Percentiles rank a stretch among this genome's conserved stretches.
phyloP scores from a whole-genome alignment of 768 basidiomycete genomes.

The Tricholoma sp. region DNA sequence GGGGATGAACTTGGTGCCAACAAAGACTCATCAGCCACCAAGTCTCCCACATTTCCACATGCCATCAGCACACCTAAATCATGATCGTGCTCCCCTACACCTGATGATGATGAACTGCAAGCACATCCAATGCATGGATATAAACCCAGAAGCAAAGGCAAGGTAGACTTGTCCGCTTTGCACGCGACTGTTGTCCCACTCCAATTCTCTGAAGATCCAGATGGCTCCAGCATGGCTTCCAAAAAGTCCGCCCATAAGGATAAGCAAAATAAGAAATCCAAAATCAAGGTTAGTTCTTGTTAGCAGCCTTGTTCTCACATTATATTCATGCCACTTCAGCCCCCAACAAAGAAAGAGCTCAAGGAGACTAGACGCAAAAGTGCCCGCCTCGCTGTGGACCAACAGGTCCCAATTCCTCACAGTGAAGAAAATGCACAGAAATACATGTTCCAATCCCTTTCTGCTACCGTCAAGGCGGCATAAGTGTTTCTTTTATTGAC shows the following conservation, averaged over 20 bases:
- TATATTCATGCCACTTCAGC: too few species aligned
- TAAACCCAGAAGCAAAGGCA: too few species aligned
- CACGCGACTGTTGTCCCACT: slow-evolving; percentile 33
- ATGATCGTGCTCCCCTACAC: too few species aligned
- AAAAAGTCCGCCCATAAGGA: slow-evolving; percentile 7
- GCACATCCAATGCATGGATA: too few species aligned
- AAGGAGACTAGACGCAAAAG: too few species aligned
- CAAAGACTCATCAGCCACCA: slow-evolving; percentile 22
- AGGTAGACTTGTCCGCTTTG: slow-evolving; percentile 5
- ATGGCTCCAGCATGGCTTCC: too few species aligned
- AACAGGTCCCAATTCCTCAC: slow-evolving; percentile 36
- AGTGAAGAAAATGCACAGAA: slow-evolving; percentile 22
- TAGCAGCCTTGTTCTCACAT: too few species aligned
- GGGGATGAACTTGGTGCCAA: slow-evolving; percentile 5
- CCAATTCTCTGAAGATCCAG: slow-evolving; percentile 25
- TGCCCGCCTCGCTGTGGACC: slow-evolving; percentile 44
- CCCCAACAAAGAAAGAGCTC: too few species aligned
- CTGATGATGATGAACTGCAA: too few species aligned
- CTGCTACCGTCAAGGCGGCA: slow-evolving; percentile 21
- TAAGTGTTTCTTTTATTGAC: slow-evolving; percentile 2
- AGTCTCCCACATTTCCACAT: slow-evolving; percentile 24
- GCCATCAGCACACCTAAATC: slow-evolving; percentile 27
- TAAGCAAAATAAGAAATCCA: slow-evolving; percentile 14
- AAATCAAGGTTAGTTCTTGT: too few species aligned
- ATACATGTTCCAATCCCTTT: slow-evolving; percentile 26